Evolutionary conservation across 495 filamentous ascomycete genomes (phyloP).

Genomic region (Annulohypoxylon bovei): DNA sequence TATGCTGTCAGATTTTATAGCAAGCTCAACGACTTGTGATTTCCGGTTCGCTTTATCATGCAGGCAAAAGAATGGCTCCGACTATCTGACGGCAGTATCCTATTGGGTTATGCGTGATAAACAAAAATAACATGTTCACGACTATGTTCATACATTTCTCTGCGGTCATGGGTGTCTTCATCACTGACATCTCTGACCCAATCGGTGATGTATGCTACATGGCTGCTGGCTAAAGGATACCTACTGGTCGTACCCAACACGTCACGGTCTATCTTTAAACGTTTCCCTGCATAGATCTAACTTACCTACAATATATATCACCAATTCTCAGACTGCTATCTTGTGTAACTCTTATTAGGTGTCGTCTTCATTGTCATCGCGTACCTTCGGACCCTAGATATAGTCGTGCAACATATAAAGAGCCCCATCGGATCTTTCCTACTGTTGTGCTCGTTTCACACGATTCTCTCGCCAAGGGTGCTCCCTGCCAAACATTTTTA

Average conservation of each 20-base stretch:
- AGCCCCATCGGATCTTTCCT: conserved; percentile 37
- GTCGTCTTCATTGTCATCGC: conserved; percentile 7
- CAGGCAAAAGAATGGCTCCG: conserved; percentile 3
- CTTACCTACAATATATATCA: conserved; percentile 29
- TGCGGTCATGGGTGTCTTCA: conserved; percentile 2
- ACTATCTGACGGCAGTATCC: conserved; percentile 8
- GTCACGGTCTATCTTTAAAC: conserved; percentile 24
- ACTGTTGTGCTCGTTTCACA: conserved; percentile 41
- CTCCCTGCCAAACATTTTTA: conserved; percentile 32
- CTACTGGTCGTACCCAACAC: conserved; percentile 24
- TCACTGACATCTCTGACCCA: conserved; percentile 19
- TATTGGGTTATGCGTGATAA: conserved; percentile 18
- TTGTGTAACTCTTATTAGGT: conserved; percentile 15
- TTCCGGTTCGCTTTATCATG: conserved; percentile 8
- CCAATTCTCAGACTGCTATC: conserved; percentile 7
- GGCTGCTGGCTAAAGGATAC: conserved; percentile 18
- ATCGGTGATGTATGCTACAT: conserved; percentile 21
- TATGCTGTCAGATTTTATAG: conserved; percentile 9
- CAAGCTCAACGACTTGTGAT: not conserved
- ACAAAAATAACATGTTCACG: not conserved
- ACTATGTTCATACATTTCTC: not conserved
- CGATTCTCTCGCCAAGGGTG: conserved; percentile 34
- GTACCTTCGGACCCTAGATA: conserved; percentile 6
- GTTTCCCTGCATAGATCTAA: conserved; percentile 39
- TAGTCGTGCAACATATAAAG: conserved; percentile 48